Percentiles rank a stretch among this genome's conserved stretches.
Conservation (phyloP, 345 rosid genomes). For the Populus ilicifolia region DNA sequence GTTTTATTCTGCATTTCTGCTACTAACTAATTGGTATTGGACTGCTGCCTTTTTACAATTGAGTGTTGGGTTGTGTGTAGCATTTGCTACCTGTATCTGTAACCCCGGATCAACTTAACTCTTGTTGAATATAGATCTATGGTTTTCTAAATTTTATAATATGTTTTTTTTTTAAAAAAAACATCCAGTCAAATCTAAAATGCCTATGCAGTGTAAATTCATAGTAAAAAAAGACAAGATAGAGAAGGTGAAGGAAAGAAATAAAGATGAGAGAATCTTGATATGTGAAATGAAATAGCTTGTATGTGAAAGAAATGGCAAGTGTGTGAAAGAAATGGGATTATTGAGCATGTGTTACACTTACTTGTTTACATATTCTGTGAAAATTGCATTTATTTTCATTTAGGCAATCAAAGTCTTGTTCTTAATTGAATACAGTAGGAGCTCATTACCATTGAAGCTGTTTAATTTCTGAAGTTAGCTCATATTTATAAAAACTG, state of each 20-base stretch:
- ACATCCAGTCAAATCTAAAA: not conserved
- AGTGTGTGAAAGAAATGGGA: not conserved
- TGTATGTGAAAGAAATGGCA: not conserved
- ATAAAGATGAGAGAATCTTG: not conserved
- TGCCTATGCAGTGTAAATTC: not conserved
- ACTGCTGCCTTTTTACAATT: not conserved
- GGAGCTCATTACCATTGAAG: not conserved
- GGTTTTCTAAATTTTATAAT: not conserved
- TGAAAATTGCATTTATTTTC: not conserved
- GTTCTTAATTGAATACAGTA: not conserved
- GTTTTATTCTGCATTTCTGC: not conserved
- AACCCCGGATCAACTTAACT: not conserved
- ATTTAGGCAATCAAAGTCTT: not conserved
- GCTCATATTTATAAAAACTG: not conserved
- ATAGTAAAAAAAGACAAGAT: not conserved
- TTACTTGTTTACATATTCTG: not conserved
- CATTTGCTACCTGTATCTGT: not conserved
- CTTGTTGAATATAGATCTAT: not conserved
- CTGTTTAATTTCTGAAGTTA: conserved; percentile 1
- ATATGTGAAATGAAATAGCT: not conserved
- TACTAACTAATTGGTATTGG: not conserved
- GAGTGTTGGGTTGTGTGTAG: not conserved
- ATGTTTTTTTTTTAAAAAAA: too few relatives aligned
- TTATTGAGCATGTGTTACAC: too few relatives aligned
- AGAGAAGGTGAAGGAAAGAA: not conserved